Conservation (phyloP, 2,329 filamentous ascomycete genomes). For the Mariannaea elegans region DNA sequence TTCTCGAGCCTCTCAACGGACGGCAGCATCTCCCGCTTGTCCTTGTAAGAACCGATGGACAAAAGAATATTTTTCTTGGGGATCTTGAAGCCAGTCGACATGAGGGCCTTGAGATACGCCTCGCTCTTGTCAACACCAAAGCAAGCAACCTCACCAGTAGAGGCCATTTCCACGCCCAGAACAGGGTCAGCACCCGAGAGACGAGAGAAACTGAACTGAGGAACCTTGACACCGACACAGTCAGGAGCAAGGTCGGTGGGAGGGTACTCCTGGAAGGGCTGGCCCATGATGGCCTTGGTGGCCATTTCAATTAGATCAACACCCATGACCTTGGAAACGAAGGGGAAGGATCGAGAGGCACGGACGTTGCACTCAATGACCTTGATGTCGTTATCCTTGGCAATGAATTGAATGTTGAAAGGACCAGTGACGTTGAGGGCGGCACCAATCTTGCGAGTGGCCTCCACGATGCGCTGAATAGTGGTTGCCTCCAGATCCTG, state of each 20-base stretch:
- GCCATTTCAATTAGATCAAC: constrained; percentile 98
- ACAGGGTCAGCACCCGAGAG: constrained; percentile 96
- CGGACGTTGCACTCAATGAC: constrained; percentile 99
- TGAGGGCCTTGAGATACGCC: constrained; percentile 93
- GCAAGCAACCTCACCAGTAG: constrained; percentile 96
- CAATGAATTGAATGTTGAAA: constrained; percentile 99
- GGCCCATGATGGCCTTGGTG: constrained; percentile 92
- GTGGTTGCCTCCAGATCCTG: constrained; percentile 93
- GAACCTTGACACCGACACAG: constrained; percentile 96
- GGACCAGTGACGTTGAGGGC: constrained; percentile 96
- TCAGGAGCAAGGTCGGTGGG: constrained; percentile 77
- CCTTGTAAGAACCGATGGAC: constrained; percentile 96
- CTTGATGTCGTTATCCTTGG: constrained; percentile 99
- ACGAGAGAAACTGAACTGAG: constrained; percentile 98
- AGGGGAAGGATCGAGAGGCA: constrained; percentile 95
- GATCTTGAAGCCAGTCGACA: constrained; percentile 95
- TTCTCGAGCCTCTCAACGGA: constrained; percentile 89
- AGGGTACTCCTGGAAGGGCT: constrained; percentile 85
- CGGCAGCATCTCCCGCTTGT: constrained; percentile 96
- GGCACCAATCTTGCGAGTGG: constrained; percentile 92
- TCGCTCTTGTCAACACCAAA: constrained; percentile 97
- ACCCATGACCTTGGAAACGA: constrained; percentile 98
- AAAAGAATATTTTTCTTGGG: constrained; percentile 95
- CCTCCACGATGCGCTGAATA: constrained; percentile 90
- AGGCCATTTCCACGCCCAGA: constrained; percentile 98